Evolutionary conservation across 805 yeast species (phyloP).

Genomic region (Zygosaccharomyces rouxii): DNA sequence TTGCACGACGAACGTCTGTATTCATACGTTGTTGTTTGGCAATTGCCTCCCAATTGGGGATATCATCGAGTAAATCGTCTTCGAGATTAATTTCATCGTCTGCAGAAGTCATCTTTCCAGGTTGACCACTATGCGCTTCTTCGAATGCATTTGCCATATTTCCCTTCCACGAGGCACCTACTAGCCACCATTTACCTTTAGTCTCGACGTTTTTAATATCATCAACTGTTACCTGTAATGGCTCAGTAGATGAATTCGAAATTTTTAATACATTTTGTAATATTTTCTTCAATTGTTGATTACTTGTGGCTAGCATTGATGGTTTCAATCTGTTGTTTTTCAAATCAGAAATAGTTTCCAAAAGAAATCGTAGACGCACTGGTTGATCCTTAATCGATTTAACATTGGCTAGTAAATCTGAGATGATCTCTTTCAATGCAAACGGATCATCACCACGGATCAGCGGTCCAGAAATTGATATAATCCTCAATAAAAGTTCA

Average conservation of each 20-base stretch:
- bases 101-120: constrained; percentile 17
- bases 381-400: constrained; percentile 45
- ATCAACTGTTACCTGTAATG: constrained; percentile 75
- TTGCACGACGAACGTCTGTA: constrained; percentile 90
- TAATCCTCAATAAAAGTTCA: constrained; percentile 67
- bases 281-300: constrained; percentile 43
- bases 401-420: constrained; percentile 26
- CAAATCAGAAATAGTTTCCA: constrained; percentile 80
- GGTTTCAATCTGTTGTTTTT: constrained; percentile 76
- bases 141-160: constrained; percentile 35
- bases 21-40: constrained; percentile 90
- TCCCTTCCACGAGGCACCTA: constrained; percentile 97
- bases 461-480: constrained; percentile 75
- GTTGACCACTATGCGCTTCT: constrained; percentile 20
- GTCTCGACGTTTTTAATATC: constrained; percentile 76
- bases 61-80: constrained; percentile 58
- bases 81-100: constrained; percentile 40
- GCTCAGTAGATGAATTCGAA: constrained; percentile 44
- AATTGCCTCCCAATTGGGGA: constrained; percentile 83
- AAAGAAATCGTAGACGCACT: constrained; percentile 72
- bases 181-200: constrained; percentile 98
- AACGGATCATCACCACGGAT: constrained; percentile 87
- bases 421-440: constrained; percentile 74
- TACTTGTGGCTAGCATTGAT: constrained; percentile 30
- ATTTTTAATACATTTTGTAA: constrained; percentile 47